These are phyloP conservation scores for Symbiodinium pilosum DNA, from an alignment of 73 alveolate genomes.

Conservation along the genomic window DNA sequence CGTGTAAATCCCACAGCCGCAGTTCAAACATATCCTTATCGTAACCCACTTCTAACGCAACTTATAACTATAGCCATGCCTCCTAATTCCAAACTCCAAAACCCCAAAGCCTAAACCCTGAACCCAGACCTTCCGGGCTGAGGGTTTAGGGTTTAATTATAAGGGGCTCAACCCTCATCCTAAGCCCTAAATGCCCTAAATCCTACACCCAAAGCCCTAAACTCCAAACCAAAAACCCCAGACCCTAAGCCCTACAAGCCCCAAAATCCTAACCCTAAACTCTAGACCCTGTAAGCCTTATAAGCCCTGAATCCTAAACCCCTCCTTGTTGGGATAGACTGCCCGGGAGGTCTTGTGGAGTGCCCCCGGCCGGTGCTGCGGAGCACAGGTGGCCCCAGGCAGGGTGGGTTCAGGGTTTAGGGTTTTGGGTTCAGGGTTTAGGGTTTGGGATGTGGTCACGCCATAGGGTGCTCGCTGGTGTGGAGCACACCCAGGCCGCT, in stretches of 20 bases:
- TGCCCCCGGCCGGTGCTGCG: conserved; percentile 84
- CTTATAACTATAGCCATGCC: too few relatives aligned
- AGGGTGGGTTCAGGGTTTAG: background rate
- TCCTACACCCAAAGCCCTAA: background rate
- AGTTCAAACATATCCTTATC: too few relatives aligned
- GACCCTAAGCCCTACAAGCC: background rate
- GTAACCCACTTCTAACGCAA: too few relatives aligned
- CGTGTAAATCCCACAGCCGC: too few relatives aligned
- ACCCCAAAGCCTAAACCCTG: background rate
- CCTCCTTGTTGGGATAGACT: background rate
- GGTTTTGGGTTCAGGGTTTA: background rate
- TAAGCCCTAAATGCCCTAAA: background rate
- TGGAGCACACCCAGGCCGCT: too few relatives aligned
- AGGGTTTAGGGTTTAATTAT: background rate
- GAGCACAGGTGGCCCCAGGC: conserved; percentile 15
- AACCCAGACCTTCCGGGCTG: background rate
- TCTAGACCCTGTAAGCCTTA: background rate
- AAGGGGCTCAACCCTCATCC: background rate
- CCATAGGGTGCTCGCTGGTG: too few relatives aligned
- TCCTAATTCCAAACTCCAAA: background rate
- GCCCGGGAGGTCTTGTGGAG: conserved; percentile 42
- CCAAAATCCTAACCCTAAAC: background rate
- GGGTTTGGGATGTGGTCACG: background rate
- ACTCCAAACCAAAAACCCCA: background rate
- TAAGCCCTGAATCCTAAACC: background rate